Evolutionary conservation across 768 basidiomycete species (phyloP).

Genomic region (Hortiboletus flavorubellus): DNA sequence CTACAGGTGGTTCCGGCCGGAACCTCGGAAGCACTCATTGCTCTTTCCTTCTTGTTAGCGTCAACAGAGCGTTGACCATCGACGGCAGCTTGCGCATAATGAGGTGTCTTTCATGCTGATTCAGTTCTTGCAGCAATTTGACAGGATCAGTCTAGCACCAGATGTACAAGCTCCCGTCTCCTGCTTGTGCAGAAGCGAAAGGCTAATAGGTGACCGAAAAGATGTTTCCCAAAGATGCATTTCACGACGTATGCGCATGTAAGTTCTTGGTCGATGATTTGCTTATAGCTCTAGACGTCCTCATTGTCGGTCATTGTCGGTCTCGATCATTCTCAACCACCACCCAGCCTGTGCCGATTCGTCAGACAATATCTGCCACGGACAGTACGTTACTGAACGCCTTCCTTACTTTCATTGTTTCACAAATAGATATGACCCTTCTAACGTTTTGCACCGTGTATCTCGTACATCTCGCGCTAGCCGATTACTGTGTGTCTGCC

Average conservation of each 20-base stretch:
- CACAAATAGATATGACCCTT: no score
- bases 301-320: conserved; percentile 12
- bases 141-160: conserved; percentile 43
- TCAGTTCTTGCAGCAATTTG: conserved; percentile 59
- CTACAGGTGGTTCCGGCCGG: conserved; percentile 31
- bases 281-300: neutral
- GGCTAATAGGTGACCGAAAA: conserved; percentile 52
- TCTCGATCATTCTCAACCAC: conserved; percentile 44
- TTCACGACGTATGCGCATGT: conserved; percentile 54
- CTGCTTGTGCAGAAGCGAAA: conserved; percentile 40
- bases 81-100: conserved; percentile 49
- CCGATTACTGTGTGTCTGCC: neutral
- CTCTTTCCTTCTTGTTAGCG: neutral
- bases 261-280: conserved; percentile 5
- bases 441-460: neutral
- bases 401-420: neutral
- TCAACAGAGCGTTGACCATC: neutral
- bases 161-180: conserved; percentile 47
- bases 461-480: neutral
- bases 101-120: conserved; percentile 63
- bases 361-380: neutral
- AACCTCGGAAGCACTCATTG: conserved; percentile 6
- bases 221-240: conserved; percentile 47
- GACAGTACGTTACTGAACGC: neutral
- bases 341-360: conserved; percentile 42